phyloP scores from a whole-genome alignment of 306 rosid species.

The Medicago arabica region DNA sequence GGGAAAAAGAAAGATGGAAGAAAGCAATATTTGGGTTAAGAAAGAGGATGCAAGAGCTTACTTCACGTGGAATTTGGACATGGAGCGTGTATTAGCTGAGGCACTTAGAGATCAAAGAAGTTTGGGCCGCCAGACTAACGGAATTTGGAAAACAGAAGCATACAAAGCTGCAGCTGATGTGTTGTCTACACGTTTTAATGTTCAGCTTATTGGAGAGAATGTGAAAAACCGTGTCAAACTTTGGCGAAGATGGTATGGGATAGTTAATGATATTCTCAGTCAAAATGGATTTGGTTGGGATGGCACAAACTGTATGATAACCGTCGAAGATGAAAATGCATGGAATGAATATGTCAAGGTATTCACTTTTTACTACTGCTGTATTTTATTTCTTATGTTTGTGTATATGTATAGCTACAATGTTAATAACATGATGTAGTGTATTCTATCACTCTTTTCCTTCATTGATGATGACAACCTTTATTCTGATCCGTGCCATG shows the following conservation, averaged over 20 bases:
- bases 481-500: too few species aligned
- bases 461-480: too few species aligned
- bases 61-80: not conserved
- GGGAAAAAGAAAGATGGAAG: not conserved
- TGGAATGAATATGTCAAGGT: constrained; percentile 18
- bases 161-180: constrained; percentile 1
- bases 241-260: not conserved
- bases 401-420: not conserved
- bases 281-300: constrained; percentile 7
- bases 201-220: not conserved
- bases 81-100: not conserved
- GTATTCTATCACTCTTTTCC: too few species aligned
- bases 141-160: not conserved
- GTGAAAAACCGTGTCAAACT: not conserved
- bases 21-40: not conserved
- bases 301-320: not conserved
- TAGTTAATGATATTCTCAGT: constrained; percentile 14
- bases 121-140: not conserved
- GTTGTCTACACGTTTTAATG: not conserved
- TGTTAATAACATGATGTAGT: too few species aligned
- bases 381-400: not conserved
- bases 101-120: not conserved
- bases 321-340: not conserved
- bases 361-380: too few species aligned
- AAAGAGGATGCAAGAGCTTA: not conserved